Evolutionary conservation across 257 asterid genomes (phyloP), one percentile per base, ranked within the genome.

Genomic region (Nicotiana benthamiana): DNA sequence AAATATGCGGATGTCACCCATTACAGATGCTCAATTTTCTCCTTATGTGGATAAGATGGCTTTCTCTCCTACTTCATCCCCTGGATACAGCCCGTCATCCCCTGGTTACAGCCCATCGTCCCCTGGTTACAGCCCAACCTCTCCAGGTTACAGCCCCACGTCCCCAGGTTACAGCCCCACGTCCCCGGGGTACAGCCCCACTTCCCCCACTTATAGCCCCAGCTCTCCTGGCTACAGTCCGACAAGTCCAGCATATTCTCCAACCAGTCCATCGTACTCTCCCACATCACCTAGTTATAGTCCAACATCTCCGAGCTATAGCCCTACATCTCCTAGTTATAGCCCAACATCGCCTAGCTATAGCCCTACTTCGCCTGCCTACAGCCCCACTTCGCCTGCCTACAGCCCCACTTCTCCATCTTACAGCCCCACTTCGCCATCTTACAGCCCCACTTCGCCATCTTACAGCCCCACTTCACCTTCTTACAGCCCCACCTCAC

Each of bases 221-320:
- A 89, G 96, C 85, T 96, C 98, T 57, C 97, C 97, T 46, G 95
- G 96, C 67, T 96, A 94, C 86, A 92, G 94, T 80, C 99, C 98
- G 16, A 91, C 97, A 20, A 92, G 97, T 85, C 98, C 98, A 15
- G 94, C 97, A 67, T 96, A 94, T 86, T 91, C 97, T 81, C 98
- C 99, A 6, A 91, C 97, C 40, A 91, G 97, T 88, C 99, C 98
- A 16, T 87, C 96, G 11, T 93, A 93, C 83, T 90, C 96, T 4
- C 98, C 98, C 4, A 93, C 98, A 8, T 93, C 97, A 46, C 98
- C 96, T 15, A 88, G 88, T 61, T 92, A 92, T 80, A 90, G 95
- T 43, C 97, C 95, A 0, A 89, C 97, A 0, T 90, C 92, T 26
- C 94, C 91, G 0, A 92, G 97, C 78, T 93, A 94, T 36, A 92